These are phyloP conservation scores for Puccinia horiana DNA, from an alignment of 1,284 basidiomycete species.

Conservation along the genomic window DNA sequence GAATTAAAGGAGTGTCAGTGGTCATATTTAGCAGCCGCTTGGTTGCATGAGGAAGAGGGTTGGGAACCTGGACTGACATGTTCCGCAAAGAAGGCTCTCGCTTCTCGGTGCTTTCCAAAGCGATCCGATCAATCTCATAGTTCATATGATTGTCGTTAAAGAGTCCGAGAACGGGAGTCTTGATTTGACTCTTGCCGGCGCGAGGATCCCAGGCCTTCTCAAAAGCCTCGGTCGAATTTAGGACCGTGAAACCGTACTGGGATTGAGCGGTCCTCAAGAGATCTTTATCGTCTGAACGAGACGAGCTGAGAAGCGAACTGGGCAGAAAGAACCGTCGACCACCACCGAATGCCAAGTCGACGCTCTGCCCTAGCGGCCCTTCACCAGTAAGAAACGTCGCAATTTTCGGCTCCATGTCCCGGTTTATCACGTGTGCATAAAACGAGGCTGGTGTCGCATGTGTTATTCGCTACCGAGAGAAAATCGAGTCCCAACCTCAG, in stretches of 20 bases:
- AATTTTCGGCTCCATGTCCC: slow-evolving; percentile 53
- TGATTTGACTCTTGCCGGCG: slow-evolving; percentile 19
- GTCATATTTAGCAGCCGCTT: not conserved
- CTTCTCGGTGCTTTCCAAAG: slow-evolving; percentile 35
- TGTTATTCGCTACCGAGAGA: slow-evolving; percentile 53
- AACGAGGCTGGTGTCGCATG: slow-evolving; percentile 59
- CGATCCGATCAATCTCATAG: slow-evolving; percentile 52
- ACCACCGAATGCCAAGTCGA: slow-evolving; percentile 60
- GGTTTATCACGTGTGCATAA: slow-evolving; percentile 57
- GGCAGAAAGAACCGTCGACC: slow-evolving; percentile 59
- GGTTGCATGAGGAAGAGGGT: not conserved
- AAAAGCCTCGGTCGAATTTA: slow-evolving; percentile 49
- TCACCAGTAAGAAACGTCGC: slow-evolving; percentile 53
- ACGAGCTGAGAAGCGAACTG: slow-evolving; percentile 54
- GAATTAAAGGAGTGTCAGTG: not conserved
- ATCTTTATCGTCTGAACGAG: slow-evolving; percentile 57
- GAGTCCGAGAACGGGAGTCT: slow-evolving; percentile 50
- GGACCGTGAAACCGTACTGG: slow-evolving; percentile 50
- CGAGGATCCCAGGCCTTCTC: slow-evolving; percentile 35
- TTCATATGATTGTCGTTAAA: slow-evolving; percentile 52
- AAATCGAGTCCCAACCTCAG: not conserved
- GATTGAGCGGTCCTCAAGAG: slow-evolving; percentile 53
- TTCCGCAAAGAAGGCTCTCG: slow-evolving; percentile 52
- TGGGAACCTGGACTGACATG: slow-evolving; percentile 51
- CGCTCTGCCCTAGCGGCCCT: slow-evolving; percentile 50